phyloP scores from a whole-genome alignment of 371 early-diverging fungal genomes.

The Mucor racemosus region DNA sequence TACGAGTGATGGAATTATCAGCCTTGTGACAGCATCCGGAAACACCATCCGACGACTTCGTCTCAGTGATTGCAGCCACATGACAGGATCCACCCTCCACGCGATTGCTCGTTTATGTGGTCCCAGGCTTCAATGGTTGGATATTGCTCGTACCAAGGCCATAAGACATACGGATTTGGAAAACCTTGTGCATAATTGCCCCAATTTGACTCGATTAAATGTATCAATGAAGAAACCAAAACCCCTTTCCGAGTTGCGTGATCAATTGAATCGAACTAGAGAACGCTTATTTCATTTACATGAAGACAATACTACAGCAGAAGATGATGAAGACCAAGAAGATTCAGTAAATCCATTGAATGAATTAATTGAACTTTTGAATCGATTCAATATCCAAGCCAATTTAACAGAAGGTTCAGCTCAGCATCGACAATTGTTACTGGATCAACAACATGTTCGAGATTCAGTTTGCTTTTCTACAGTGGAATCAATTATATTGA shows the following conservation, averaged over 20 bases:
- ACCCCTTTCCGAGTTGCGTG: slow-evolving; percentile 15
- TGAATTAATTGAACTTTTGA: slow-evolving; percentile 28
- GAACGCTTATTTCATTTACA: slow-evolving; percentile 10
- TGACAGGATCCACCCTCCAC: slow-evolving; percentile 30
- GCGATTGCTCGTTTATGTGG: slow-evolving; percentile 29
- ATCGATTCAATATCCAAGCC: slow-evolving; percentile 22
- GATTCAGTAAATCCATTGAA: slow-evolving; percentile 18
- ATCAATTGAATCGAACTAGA: slow-evolving; percentile 10
- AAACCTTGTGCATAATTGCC: slow-evolving; percentile 23
- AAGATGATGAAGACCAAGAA: background rate
- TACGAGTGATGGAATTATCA: slow-evolving; percentile 30
- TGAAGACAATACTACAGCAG: background rate
- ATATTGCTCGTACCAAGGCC: slow-evolving; percentile 30
- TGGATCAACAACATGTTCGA: slow-evolving; percentile 11
- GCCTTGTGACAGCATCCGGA: slow-evolving; percentile 28
- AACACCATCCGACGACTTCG: slow-evolving; percentile 31
- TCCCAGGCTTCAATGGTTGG: slow-evolving; percentile 29
- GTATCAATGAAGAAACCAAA: slow-evolving; percentile 26
- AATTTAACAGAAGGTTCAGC: slow-evolving; percentile 21
- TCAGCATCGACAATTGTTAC: slow-evolving; percentile 13
- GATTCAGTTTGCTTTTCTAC: slow-evolving; percentile 28
- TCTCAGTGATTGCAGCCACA: slow-evolving; percentile 34
- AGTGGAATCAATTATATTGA: slow-evolving; percentile 19
- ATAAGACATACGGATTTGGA: slow-evolving; percentile 28
- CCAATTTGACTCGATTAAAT: slow-evolving; percentile 29